Base-by-base conservation (phyloP, 2,329 filamentous ascomycete species). In the Exophiala dermatitidis region DNA sequence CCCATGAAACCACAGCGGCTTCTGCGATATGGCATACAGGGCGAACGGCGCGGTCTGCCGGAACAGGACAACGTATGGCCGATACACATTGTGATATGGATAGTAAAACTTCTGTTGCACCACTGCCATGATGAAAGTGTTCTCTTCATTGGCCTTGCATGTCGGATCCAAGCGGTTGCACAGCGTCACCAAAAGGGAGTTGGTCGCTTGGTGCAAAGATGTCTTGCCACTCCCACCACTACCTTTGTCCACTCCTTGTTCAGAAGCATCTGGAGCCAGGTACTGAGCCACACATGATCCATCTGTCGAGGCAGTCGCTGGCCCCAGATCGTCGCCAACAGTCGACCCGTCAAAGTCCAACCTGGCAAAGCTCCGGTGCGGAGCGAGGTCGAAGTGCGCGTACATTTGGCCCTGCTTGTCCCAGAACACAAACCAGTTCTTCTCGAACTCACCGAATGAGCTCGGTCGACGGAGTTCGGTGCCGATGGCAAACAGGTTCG, bases 391-490 rank as follows among this genome's bases (percentile, higher is more conserved):
- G 63, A 81, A 75, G 63, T 83, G 80, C 56, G 71, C 69, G 62
- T 80, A 79, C 48, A 73, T 66, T 19, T 70, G 63, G 3, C 71
- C 73, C 0, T 68, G 53, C 0, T 59, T 54, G 57, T 81, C 78
- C 80, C 80, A 83, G 67, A 83, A 83, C 2, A 79, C 56, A 58
- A 83, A 83, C 71, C 73, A 83, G 61, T 83, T 83, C 72, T 83
- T 83, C 66, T 83, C 80, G 31, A 82, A 60, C 0, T 60, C 33
- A 2, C 64, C 62, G 60, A 69, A 76, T 0, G 76, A 73, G 1
- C 60, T 54, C 0, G 77, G 79, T 0, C 79, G 69, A 36, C 76
- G 74, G 2, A 83, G 64, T 34, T 58, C 56, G 29, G 53, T 53
- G 9, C 38, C 48, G 4, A 26, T 9, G 38, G 38, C 4, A 26